Conservation (phyloP, 2,329 filamentous ascomycete species). For the Pleomassaria siparia region DNA sequence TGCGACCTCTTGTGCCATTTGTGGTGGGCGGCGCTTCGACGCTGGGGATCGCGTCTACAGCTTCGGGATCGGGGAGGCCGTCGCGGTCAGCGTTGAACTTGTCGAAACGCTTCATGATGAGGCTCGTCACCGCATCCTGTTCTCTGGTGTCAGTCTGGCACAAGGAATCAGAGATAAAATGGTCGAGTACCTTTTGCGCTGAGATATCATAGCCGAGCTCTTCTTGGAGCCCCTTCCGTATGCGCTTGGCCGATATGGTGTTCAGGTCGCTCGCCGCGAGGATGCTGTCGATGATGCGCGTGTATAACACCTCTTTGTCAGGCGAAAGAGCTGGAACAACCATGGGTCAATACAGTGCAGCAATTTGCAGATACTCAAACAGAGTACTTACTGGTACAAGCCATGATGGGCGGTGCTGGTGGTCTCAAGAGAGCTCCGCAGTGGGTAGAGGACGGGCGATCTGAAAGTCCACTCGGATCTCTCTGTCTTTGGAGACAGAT, state of each 20-base stretch:
- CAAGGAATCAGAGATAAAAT: background rate
- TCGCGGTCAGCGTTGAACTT: constrained; percentile 45
- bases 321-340: constrained; percentile 44
- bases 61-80: constrained; percentile 21
- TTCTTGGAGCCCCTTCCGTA: constrained; percentile 64
- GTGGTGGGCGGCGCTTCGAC: constrained; percentile 22
- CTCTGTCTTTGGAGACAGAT: background rate
- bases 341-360: constrained; percentile 13
- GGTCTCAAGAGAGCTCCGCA: constrained; percentile 1
- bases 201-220: constrained; percentile 62
- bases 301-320: constrained; percentile 54
- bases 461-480: background rate
- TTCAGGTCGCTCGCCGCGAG: constrained; percentile 62
- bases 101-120: constrained; percentile 55
- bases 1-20: constrained; percentile 29
- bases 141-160: constrained; percentile 13
- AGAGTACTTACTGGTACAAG: constrained; percentile 29
- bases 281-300: constrained; percentile 64
- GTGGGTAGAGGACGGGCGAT: background rate
- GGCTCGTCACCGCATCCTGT: constrained; percentile 48
- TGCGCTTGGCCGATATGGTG: constrained; percentile 66
- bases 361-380: constrained; percentile 4
- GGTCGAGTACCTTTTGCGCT: constrained; percentile 57
- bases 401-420: constrained; percentile 25
- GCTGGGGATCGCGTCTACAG: constrained; percentile 43